Base-by-base conservation (phyloP, 257 asterid genomes). In the Paulownia fortunei region DNA sequence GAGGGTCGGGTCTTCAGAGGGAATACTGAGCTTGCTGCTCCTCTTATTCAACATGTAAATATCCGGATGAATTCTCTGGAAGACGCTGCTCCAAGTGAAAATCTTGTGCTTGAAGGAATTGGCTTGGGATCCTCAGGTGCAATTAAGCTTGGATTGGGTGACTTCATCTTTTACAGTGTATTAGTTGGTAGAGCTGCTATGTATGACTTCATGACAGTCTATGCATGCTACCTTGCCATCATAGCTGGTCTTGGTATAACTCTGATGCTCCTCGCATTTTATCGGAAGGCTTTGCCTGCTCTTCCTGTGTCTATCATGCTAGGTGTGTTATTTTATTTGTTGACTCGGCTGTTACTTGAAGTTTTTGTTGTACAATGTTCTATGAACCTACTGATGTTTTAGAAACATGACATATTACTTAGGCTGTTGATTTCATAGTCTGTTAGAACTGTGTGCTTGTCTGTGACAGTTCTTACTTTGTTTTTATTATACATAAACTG, bases 111-210 rank as follows among this genome's bases (percentile, higher is more conserved):
- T 10, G 99, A 96, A 83, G 96, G 99, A 55, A 88, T 96, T 19
- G 97, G 99, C 26, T 84, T 96, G 80, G 99, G 92, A 60, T 90
- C 96, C 2, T 92, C 98, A 0, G 98, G 99, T 46, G 99, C 98
- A 0, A 96, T 96, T 61, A 96, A 96, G 91, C 95, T 96, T 51
- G 98, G 99, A 8, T 78, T 93, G 36, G 99, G 99, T 4, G 99
- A 96, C 65, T 96, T 96, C 82, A 92, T 96, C 60, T 96, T 96
- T 79, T 96, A 96, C 87, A 93, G 99, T 23, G 99, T 96, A 12
- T 82, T 96, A 65, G 98, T 93, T 21, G 98, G 95, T 32, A 84
- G 99, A 82, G 99, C 99, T 76, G 97, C 99, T 16, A 93, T 93
- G 97, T 93, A 92, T 52, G 98, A 96, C 74, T 89, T 88, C 84